phyloP scores from a whole-genome alignment of 192 early-diverging fungal species.

The Chytriomyces sp. region DNA sequence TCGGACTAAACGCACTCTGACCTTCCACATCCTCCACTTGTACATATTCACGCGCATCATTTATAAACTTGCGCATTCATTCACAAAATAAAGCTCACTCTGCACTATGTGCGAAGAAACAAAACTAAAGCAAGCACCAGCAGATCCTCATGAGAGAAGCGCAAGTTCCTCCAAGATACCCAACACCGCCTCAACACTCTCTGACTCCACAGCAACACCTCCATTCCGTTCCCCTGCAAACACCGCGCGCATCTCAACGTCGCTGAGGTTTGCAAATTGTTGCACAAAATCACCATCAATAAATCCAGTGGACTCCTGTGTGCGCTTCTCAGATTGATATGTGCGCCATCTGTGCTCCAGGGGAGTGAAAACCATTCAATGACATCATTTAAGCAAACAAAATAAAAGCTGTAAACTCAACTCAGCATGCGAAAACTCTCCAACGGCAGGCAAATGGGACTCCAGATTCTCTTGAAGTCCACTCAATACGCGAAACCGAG shows the following conservation, averaged over 20 bases:
- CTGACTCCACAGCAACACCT: slow-evolving; percentile 34
- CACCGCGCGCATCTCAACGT: slow-evolving; percentile 36
- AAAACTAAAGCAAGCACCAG: neutral
- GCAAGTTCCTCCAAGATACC: slow-evolving; percentile 31
- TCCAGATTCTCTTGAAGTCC: slow-evolving; percentile 72
- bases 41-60: neutral
- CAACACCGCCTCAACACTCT: slow-evolving; percentile 31
- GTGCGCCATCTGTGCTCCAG: slow-evolving; percentile 61
- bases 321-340: slow-evolving; percentile 61
- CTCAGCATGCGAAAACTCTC: slow-evolving; percentile 65
- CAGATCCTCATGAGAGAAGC: neutral
- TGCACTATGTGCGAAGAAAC: neutral
- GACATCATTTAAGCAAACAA: too few relatives aligned
- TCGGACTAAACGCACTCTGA: slow-evolving; percentile 37
- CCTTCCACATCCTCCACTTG: neutral
- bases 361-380: too few relatives aligned
- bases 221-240: slow-evolving; percentile 40
- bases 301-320: slow-evolving; percentile 56
- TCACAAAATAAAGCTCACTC: neutral
- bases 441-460: slow-evolving; percentile 58
- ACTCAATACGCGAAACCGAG: slow-evolving; percentile 59
- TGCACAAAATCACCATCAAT: slow-evolving; percentile 96
- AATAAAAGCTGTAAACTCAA: slow-evolving; percentile 33
- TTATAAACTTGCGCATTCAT: neutral
- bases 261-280: slow-evolving; percentile 72